phyloP scores from a whole-genome alignment of 2,329 filamentous ascomycete species.

The Didymella glomerata region DNA sequence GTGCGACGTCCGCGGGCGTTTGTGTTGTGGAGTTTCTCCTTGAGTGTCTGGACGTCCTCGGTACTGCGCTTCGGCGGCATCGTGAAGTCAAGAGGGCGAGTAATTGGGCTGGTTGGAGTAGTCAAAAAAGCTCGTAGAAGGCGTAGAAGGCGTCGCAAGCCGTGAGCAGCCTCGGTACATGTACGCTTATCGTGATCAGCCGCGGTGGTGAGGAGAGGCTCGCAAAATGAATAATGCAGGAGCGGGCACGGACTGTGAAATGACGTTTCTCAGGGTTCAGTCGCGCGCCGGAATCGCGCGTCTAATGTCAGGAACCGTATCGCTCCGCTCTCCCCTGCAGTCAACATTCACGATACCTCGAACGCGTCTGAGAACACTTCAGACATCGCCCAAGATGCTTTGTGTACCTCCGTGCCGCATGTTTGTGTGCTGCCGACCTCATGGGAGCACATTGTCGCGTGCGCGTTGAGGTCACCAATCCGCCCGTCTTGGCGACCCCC shows the following conservation, averaged over 20 bases:
- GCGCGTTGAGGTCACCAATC: conserved; percentile 9
- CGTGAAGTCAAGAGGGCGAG: conserved; percentile 16
- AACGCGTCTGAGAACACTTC: conserved; percentile 3
- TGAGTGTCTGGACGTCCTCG: conserved; percentile 53
- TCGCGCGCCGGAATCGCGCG: conserved; percentile 22
- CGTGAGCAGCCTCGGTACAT: conserved; percentile 14
- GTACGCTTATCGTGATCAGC: conserved; percentile 21
- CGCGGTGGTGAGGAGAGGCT: conserved; percentile 16
- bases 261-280: conserved; percentile 28
- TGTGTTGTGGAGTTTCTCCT: conserved; percentile 54
- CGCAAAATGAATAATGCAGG: conserved; percentile 24
- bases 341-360: neutral
- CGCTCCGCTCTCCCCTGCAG: conserved; percentile 10
- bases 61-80: conserved; percentile 53
- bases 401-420: neutral
- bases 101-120: conserved; percentile 1
- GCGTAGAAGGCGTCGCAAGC: conserved; percentile 7
- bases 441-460: conserved; percentile 16
- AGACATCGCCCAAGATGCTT: neutral
- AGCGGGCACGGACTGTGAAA: conserved; percentile 20
- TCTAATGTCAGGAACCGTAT: conserved; percentile 20
- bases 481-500: conserved; percentile 16
- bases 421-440: neutral
- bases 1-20: conserved; percentile 52
- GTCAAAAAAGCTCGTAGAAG: conserved; percentile 9